Base-by-base conservation (phyloP, 1,139 yeast genomes). In the Trichomonascaceae sp. region DNA sequence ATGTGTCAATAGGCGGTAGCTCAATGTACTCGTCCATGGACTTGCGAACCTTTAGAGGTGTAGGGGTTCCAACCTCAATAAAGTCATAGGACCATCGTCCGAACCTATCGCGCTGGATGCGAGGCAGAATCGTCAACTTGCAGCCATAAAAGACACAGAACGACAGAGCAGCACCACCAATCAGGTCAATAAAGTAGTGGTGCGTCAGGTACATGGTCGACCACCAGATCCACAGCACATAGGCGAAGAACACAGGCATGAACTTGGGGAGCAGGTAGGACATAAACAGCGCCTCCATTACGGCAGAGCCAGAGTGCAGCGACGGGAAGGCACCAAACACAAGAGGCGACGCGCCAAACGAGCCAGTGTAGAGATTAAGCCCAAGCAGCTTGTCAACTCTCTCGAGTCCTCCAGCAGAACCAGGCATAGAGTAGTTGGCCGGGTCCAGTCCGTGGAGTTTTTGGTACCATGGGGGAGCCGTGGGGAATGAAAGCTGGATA, bases 381-480 rank as follows among this genome's bases (percentile, higher is more conserved):
- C 95, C 93, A 37, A 92, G 62, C 34, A 89, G 58, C 36, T 63
- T 57, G 57, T 89, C 99, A 45, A 89, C 84, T 50, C 98, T 70
- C 14, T 78, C 92, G 43, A 89, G 69, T 0, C 99, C 99, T 48
- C 98, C 99, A 3, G 99, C 95, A 1, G 93, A 78, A 14, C 98
- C 99, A 31, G 68, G 68, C 94, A 89, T 87, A 36, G 78, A 64
- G 57, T 92, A 89, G 57, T 84, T 74, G 4, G 98, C 98, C 16
- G 95, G 93, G 42, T 75, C 74, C 43, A 87, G 67, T 1, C 95
- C 96, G 53, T 89, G 76, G 34, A 76, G 59, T 43, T 73, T 74
- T 54, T 85, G 85, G 56, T 92, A 89, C 99, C 99, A 89, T 25
- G 99, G 99, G 23, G 99, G 94, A 40, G 98, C 96, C 33, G 93